Percentiles rank a stretch among this genome's conserved stretches.
Conservation (phyloP, 164 flowering plant genomes). For the Cinnamomum micranthum region DNA sequence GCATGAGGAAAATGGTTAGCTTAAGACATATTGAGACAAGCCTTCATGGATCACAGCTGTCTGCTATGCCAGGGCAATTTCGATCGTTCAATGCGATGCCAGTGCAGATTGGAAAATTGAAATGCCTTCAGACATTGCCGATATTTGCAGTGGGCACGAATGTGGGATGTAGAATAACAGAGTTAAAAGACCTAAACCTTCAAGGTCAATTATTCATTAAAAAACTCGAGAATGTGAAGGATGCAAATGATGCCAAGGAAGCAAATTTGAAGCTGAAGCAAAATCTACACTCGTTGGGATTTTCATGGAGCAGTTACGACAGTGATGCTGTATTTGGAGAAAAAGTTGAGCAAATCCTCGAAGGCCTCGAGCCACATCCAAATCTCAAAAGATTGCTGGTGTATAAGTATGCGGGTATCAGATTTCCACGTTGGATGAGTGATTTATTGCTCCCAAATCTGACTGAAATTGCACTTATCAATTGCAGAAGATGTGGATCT, state of each 20-base stretch:
- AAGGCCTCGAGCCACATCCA: conserved; percentile 5
- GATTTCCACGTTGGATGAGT: conserved; percentile 1
- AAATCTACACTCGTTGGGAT: background rate
- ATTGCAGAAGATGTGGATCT: background rate
- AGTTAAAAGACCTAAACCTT: conserved; percentile 2
- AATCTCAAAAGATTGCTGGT: conserved; percentile 1
- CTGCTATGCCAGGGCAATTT: no score
- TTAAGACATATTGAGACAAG: conserved; percentile 14
- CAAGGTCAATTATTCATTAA: background rate
- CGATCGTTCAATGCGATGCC: background rate
- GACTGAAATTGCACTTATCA: background rate
- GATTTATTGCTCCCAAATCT: background rate
- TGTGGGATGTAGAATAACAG: background rate
- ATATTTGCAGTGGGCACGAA: background rate
- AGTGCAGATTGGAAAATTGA: background rate
- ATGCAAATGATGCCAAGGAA: background rate
- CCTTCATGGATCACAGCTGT: background rate
- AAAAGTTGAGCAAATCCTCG: background rate
- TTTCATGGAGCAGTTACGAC: background rate
- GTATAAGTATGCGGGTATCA: background rate
- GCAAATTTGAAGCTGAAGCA: conserved; percentile 2
- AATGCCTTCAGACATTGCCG: background rate
- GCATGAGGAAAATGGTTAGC: conserved; percentile 8
- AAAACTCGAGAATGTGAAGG: background rate
- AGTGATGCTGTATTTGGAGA: background rate